Evolutionary conservation across 179 eudicot species (phyloP), one percentile per base, ranked within the genome.

Genomic region (Patellifolia procumbens): DNA sequence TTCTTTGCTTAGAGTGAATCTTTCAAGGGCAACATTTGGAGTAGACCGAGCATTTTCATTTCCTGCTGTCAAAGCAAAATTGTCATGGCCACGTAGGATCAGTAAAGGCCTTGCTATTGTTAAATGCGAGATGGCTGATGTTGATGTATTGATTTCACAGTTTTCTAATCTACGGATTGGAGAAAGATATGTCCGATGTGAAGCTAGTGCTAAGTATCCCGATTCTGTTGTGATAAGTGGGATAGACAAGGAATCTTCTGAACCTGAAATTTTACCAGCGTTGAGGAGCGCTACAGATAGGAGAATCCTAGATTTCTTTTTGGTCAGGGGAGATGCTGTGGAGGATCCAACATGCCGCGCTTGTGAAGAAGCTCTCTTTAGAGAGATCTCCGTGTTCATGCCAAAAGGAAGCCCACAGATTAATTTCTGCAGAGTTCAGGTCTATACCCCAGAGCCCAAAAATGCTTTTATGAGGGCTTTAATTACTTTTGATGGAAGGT

Each of bases 21-120:
- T 91, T 79, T 85, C 91, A 24, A 79, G 83, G 67, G 76, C 85
- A 63, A 85, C 83, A 31, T 78, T 72, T 71, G 90, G 88, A 52
- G 85, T 86, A 35, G 97, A 90, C 72, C 87, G 79, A 63, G 71
- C 83, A 46, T 75, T 81, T 78, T 88, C 96, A 48, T 85, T 83
- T 83, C 87, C 97, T 66, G 85, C 88, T 78, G 85, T 95, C 66
- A 88, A 51, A 81, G 95, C 92, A 39, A 91, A 81, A 82, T 81
- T 95, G 83, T 88, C 70, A 58, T 95, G 99, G 99, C 99, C 98
- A 51, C 93, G 98, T 26, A 91, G 86, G 83, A 46, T 37, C 46
- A 95, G 97, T 78, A 89, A 76, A 81, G 99, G 99, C 43, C 56
- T 79, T 51, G 98, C 84, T 20, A 74, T 90, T 67, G 86, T 89